A percentile compares a stretch with the other conserved stretches of the same genome.
phyloP scores from a whole-genome alignment of 2,329 filamentous ascomycete genomes.

The Colletotrichum sp. region DNA sequence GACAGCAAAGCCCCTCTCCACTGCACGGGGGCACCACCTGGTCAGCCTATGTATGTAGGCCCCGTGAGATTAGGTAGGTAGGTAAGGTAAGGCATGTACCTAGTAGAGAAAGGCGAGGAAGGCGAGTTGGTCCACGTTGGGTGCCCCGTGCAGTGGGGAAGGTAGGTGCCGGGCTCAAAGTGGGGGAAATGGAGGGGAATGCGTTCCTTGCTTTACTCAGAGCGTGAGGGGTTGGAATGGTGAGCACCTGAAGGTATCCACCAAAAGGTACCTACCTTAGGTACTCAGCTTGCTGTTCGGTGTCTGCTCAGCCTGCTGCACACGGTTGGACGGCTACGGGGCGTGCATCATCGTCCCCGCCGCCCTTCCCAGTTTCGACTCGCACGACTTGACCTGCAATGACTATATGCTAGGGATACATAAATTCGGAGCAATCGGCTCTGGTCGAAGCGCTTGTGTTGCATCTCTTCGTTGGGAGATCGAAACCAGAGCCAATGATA shows the following conservation, averaged over 20 bases:
- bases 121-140: not conserved
- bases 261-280: not conserved
- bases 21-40: not conserved
- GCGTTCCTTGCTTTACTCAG: not conserved
- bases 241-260: not conserved
- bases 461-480: not conserved
- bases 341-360: no score
- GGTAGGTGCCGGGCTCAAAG: not conserved
- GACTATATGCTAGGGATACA: not conserved
- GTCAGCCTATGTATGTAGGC: not conserved
- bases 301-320: no score
- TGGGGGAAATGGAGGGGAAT: not conserved
- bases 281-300: no score
- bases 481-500: not conserved
- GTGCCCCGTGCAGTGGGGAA: not conserved
- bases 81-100: not conserved
- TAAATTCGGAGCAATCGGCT: not conserved
- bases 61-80: not conserved
- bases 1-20: slow-evolving; percentile 5
- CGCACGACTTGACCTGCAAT: not conserved
- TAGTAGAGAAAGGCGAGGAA: not conserved
- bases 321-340: no score
- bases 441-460: not conserved
- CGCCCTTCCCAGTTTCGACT: not conserved
- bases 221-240: not conserved